Evolutionary conservation across 345 rosid species (phyloP).

Genomic region (Draba incana): DNA sequence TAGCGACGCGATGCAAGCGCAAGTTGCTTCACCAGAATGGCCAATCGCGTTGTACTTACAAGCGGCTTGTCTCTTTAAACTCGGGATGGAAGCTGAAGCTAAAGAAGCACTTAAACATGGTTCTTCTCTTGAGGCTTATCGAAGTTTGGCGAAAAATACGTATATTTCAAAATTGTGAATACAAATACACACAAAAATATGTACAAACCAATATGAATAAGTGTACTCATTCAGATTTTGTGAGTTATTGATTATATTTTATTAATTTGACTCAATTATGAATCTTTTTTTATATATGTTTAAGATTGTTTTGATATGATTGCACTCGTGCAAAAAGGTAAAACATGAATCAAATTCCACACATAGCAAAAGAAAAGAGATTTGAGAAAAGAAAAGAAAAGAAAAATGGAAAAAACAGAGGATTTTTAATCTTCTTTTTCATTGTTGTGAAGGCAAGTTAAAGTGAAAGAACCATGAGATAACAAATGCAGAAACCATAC

Average conservation of each 20-base stretch:
- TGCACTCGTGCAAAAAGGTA: constrained; percentile 50
- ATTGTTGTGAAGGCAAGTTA: constrained; percentile 45
- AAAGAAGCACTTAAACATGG: constrained; percentile 83
- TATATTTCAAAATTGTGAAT: constrained; percentile 5
- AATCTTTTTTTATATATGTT: constrained; percentile 2
- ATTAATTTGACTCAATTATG: constrained; percentile 9
- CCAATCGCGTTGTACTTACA: constrained; percentile 80
- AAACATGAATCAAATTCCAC: constrained; percentile 42
- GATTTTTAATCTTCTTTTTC: constrained; percentile 24
- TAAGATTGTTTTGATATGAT: constrained; percentile 39
- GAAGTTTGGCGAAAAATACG: neutral
- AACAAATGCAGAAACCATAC: constrained; percentile 46
- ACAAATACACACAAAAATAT: constrained; percentile 39
- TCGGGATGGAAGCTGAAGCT: constrained; percentile 83
- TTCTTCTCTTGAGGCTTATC: constrained; percentile 56
- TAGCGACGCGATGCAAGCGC: constrained; percentile 91
- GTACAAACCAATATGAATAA: neutral
- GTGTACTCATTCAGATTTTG: constrained; percentile 8
- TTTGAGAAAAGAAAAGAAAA: constrained; percentile 12
- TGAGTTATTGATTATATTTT: neutral
- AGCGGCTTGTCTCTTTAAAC: constrained; percentile 78
- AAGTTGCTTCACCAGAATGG: constrained; percentile 88
- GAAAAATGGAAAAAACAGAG: constrained; percentile 16
- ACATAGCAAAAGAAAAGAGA: constrained; percentile 37
- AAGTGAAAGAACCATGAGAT: constrained; percentile 48